Base-by-base conservation (phyloP, 2,329 filamentous ascomycete genomes). In the Nigrospora sphaerica region DNA sequence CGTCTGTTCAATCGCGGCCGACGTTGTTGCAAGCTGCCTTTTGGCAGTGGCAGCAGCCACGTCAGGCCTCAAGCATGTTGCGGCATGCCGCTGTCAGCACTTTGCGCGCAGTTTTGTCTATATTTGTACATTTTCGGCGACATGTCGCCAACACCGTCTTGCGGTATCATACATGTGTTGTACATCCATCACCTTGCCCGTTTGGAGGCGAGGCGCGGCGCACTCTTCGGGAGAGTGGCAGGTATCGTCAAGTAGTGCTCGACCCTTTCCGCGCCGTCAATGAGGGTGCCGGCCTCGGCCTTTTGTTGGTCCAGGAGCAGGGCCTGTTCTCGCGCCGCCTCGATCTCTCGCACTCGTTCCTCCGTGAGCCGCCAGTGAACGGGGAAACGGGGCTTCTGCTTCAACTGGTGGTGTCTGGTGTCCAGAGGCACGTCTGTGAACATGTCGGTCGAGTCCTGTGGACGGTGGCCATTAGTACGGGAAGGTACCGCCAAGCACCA, bases 371-470 rank as follows among this genome's bases (percentile, higher is more conserved):
- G 79, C 93, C 93, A 98, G 55, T 83, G 80, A 56, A 81, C 76
- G 2, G 93, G 93, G 66, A 96, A 97, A 53, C 73, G 76, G 46
- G 80, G 74, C 62, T 79, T 80, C 37, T 65, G 64, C 71, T 85
- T 86, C 51, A 78, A 74, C 59, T 78, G 83, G 71, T 92, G 83
- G 66, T 97, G 92, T 57, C 93, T 78, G 49, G 88, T 84, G 62
- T 98, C 91, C 42, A 97, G 77, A 2, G 93, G 92, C 31, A 98
- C 70, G 63, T 98, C 93, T 54, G 83, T 83, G 59, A 97, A 96
- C 12, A 79, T 86, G 56, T 98, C 92, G 34, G 71, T 78, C 19
- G 77, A 73, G 61, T 95, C 85, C 73, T 83, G 62, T 46, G 33
- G 12, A 14, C 10, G n/a, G n/a, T 13, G 12, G 38, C 5, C 14